A percentile compares a stretch with the other conserved stretches of the same genome.
Conservation (phyloP, 2,329 filamentous ascomycete genomes). For the Phialocephala subalpina region DNA sequence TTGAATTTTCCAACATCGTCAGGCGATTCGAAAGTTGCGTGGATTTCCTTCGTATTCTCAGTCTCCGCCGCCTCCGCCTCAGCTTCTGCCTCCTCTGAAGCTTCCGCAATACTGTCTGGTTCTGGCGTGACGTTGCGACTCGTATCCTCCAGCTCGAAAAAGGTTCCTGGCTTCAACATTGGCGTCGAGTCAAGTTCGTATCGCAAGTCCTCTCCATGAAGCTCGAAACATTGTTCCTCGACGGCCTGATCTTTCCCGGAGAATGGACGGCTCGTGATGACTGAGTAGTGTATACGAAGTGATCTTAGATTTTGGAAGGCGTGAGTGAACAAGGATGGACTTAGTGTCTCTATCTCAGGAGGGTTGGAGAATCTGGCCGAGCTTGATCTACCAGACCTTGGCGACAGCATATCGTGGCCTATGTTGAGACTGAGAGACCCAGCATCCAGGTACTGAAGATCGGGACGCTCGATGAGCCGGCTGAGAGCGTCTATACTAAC, state of each 20-base stretch:
- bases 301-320: constrained; percentile 32
- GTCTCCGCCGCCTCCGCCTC: not conserved
- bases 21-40: constrained; percentile 23
- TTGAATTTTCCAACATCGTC: constrained; percentile 25
- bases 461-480: constrained; percentile 23
- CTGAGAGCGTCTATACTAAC: constrained; percentile 24
- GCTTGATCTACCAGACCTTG: constrained; percentile 16
- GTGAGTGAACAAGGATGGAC: constrained; percentile 23
- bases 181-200: constrained; percentile 31
- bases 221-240: constrained; percentile 28
- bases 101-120: not conserved
- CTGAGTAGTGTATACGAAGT: constrained; percentile 32
- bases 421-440: constrained; percentile 31
- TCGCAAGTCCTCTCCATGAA: constrained; percentile 29
- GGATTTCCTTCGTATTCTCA: not conserved
- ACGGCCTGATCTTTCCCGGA: constrained; percentile 23
- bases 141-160: constrained; percentile 32
- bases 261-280: constrained; percentile 32
- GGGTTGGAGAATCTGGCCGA: constrained; percentile 19
- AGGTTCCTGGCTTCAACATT: constrained; percentile 13
- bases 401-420: constrained; percentile 23
- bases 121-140: constrained; percentile 13
- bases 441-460: constrained; percentile 31
- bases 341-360: constrained; percentile 23
- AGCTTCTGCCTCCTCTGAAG: not conserved